Conservation (phyloP, 148 eudicot genomes). For the Euryodendron excelsum region DNA sequence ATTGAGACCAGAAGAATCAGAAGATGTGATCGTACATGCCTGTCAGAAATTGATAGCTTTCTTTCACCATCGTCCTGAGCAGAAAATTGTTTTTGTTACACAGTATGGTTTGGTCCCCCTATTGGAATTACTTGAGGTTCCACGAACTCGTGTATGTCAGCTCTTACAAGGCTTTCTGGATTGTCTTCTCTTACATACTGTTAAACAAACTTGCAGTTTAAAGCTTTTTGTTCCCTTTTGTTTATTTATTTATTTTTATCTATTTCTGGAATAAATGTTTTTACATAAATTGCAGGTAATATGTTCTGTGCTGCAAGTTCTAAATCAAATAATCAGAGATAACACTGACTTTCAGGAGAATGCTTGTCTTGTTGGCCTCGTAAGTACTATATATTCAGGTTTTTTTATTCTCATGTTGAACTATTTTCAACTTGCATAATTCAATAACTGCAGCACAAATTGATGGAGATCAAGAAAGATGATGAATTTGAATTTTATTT, state of each 20-base stretch:
- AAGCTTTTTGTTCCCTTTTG: too few relatives aligned
- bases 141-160: slow-evolving; percentile 75
- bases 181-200: slow-evolving; percentile 3
- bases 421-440: background rate
- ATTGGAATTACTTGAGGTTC: slow-evolving; percentile 90
- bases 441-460: background rate
- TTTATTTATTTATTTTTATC: background rate
- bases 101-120: slow-evolving; percentile 95
- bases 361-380: slow-evolving; percentile 98
- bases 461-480: too few relatives aligned
- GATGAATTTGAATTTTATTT: background rate
- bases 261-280: background rate
- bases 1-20: slow-evolving; percentile 90
- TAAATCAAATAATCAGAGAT: slow-evolving; percentile 86
- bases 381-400: slow-evolving; percentile 35
- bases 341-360: slow-evolving; percentile 84
- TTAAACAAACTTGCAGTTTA: background rate
- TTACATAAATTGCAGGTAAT: slow-evolving; percentile 59
- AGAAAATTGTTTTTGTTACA: slow-evolving; percentile 77
- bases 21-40: slow-evolving; percentile 79
- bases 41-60: slow-evolving; percentile 84
- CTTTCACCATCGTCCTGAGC: slow-evolving; percentile 91
- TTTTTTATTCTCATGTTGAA: background rate
- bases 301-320: slow-evolving; percentile 88
- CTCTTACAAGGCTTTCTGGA: slow-evolving; percentile 6